Base-by-base conservation (phyloP, 257 asterid genomes). In the Ajuga chamaepitys region DNA sequence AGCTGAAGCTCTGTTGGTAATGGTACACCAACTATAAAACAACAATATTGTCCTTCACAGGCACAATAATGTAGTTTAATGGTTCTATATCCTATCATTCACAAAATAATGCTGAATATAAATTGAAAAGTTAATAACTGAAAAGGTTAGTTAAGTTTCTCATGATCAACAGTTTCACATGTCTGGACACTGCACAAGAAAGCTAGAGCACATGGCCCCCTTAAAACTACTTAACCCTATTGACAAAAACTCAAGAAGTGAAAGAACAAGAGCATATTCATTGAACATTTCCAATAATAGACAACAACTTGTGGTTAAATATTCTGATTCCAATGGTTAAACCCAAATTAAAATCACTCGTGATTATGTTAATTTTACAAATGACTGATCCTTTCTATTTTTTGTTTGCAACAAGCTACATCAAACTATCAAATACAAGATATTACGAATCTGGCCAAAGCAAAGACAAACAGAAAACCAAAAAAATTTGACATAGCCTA, bases 171-270 rank as follows among this genome's bases (percentile, higher is more conserved):
- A n/a, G 18, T 7, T 48, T 4, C 9, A 67, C 74, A 62, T 74
- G 74, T 55, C 69, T n/a, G 68, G 47, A 53, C 59, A 37, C 79
- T 68, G 72, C 68, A 48, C 75, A 37, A 44, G 54, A 45, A 18
- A 45, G 34, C 11, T n/a, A 62, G 9, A 26, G 2, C 72, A 74
- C 79, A 74, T 69, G 75, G 35, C 13, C 45, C 47, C 34, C 17
- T 7, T 5, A 9, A 0, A 0, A 18, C 40, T 7, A 21, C 4
- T 32, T 11, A 13, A 21, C 37, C 53, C 37, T 52, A 17, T 68
- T 13, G 62, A 74, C 79, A 62, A 42, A 37, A 44, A 44, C 58
- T 48, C 58, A 40, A 22, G 13, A 38, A 17, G 26, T 55, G 24
- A 62, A 30, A 42, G 12, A 16, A 13, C 57, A 47, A 72, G 52